These are phyloP conservation scores for Fusarium nodosum DNA, from an alignment of 2,329 filamentous ascomycete species.

Conservation along the genomic window DNA sequence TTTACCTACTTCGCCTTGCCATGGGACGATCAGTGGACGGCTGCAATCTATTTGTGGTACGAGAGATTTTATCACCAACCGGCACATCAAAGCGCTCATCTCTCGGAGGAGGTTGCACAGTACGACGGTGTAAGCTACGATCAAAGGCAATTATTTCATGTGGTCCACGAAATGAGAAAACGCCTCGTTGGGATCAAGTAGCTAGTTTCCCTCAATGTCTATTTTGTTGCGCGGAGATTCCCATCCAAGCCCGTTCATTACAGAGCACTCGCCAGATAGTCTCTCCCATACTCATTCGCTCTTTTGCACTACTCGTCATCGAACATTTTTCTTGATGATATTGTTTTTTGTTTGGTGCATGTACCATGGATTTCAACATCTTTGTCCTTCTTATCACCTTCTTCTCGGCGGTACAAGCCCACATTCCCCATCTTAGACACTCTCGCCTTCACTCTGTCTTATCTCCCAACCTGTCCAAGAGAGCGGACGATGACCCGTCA, in stretches of 20 bases:
- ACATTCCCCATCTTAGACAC: fast-evolving
- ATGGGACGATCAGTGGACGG: background rate
- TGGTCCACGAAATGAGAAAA: background rate
- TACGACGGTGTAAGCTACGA: background rate
- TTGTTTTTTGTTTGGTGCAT: background rate
- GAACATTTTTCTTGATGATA: too few species aligned
- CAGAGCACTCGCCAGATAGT: too few species aligned
- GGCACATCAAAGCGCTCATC: too few species aligned
- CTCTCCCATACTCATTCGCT: too few species aligned
- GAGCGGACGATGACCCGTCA: background rate
- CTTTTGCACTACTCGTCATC: too few species aligned
- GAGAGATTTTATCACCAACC: background rate
- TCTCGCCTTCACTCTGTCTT: background rate
- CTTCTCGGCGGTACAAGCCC: fast-evolving
- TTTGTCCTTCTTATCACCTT: fast-evolving
- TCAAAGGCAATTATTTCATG: background rate
- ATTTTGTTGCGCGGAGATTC: too few species aligned
- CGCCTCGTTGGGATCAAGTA: too few species aligned
- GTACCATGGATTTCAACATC: background rate
- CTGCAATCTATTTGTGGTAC: background rate
- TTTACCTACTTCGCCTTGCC: too few species aligned
- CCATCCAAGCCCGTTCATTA: too few species aligned
- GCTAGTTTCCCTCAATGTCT: background rate
- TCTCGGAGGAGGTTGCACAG: background rate
- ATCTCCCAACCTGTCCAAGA: fast-evolving